These are phyloP conservation scores for Kalmanozyma brasiliensis DNA, from an alignment of 1,284 basidiomycete species.

Conservation along the genomic window DNA sequence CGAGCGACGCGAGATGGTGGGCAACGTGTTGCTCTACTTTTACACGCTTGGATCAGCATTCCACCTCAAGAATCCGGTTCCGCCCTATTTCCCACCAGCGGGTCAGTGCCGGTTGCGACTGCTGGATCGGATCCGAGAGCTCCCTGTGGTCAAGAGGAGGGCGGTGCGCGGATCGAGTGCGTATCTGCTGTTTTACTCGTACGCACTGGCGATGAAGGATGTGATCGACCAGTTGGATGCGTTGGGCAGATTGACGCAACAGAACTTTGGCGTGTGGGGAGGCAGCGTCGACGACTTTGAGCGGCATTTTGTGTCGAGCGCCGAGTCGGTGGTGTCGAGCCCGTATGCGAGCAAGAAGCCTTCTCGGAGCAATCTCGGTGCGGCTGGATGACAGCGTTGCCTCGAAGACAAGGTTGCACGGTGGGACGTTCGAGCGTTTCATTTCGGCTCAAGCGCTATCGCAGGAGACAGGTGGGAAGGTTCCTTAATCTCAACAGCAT, in stretches of 20 bases:
- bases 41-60: slow-evolving; percentile 87
- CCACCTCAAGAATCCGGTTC: slow-evolving; percentile 86
- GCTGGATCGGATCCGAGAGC: slow-evolving; percentile 70
- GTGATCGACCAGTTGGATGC: slow-evolving; percentile 55
- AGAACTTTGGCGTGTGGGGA: slow-evolving; percentile 60
- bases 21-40: slow-evolving; percentile 91
- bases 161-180: slow-evolving; percentile 75
- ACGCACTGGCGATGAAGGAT: slow-evolving; percentile 83
- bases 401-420: not conserved
- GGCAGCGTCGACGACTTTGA: slow-evolving; percentile 54
- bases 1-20: slow-evolving; percentile 85
- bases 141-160: slow-evolving; percentile 80
- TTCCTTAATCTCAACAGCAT: too few species aligned
- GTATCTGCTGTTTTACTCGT: slow-evolving; percentile 90
- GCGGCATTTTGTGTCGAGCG: slow-evolving; percentile 43
- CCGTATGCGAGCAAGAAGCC: slow-evolving; percentile 30
- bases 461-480: too few species aligned
- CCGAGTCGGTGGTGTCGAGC: slow-evolving; percentile 23
- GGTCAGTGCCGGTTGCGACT: slow-evolving; percentile 82
- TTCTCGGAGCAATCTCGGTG: slow-evolving; percentile 21
- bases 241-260: slow-evolving; percentile 52
- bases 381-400: not conserved
- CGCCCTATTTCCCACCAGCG: slow-evolving; percentile 92
- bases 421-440: too few species aligned
- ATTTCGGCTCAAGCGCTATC: too few species aligned